A percentile compares a stretch with the other conserved stretches of the same genome.
Conservation (phyloP, 1,139 yeast genomes). For the Casaregolazyma suthepensis region DNA sequence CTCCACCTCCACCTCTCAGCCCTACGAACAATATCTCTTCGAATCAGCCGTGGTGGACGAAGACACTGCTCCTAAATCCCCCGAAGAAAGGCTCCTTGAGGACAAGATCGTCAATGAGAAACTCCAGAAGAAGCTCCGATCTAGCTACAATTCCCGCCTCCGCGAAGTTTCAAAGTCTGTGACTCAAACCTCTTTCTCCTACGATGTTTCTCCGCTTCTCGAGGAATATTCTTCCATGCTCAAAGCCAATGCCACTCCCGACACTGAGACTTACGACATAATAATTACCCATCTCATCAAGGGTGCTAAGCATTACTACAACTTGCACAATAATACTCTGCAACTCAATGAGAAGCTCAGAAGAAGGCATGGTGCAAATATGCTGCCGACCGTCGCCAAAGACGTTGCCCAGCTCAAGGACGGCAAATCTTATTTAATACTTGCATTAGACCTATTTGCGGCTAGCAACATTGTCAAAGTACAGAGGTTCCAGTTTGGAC, state of each 20-base stretch:
- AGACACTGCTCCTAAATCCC: conserved; percentile 2
- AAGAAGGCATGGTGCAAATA: conserved; percentile 1
- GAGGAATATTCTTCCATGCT: conserved; percentile 31
- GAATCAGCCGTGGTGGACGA: conserved; percentile 8
- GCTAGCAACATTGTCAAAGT: conserved; percentile 25
- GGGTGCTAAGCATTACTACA: conserved; percentile 19
- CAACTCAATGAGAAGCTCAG: conserved; percentile 1
- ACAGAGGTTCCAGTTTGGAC: conserved; percentile 17
- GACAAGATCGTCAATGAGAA: not conserved
- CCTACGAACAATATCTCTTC: not conserved
- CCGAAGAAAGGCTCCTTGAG: not conserved
- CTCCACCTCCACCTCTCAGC: not conserved
- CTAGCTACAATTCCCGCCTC: not conserved
- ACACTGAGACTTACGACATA: conserved; percentile 28
- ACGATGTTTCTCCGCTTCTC: conserved; percentile 20
- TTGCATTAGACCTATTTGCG: conserved; percentile 27
- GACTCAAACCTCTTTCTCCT: conserved; percentile 1
- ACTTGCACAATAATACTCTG: not conserved
- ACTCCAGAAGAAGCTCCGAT: not conserved
- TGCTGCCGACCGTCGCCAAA: conserved; percentile 8
- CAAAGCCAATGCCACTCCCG: conserved; percentile 20
- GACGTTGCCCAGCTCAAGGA: conserved; percentile 15
- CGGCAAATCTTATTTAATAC: conserved; percentile 19
- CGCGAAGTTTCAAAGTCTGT: not conserved
- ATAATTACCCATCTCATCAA: conserved; percentile 25